Evolutionary conservation across 2,329 filamentous ascomycete genomes (phyloP).

Genomic region (Aureobasidium sp.): DNA sequence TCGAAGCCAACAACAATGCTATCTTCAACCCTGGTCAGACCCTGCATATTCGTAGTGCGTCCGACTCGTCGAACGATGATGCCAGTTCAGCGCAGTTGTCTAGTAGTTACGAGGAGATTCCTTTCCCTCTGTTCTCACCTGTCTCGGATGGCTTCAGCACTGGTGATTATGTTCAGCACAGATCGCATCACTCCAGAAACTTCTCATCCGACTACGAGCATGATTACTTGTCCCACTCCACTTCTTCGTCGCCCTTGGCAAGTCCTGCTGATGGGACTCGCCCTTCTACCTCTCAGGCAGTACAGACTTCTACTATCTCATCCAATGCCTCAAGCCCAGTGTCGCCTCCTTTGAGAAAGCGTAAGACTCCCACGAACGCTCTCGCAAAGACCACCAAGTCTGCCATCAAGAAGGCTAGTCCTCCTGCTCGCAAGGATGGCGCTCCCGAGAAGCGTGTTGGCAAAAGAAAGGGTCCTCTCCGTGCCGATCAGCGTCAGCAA

Average conservation of each 20-base stretch:
- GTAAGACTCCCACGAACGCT: constrained; percentile 45
- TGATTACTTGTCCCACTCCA: constrained; percentile 28
- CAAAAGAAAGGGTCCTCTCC: constrained; percentile 77
- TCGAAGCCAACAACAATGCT: constrained; percentile 47
- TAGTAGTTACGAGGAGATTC: constrained; percentile 74
- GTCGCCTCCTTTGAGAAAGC: constrained; percentile 60
- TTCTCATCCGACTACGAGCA: constrained; percentile 22
- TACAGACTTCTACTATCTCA: constrained; percentile 51
- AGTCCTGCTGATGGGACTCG: constrained; percentile 26
- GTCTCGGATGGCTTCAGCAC: constrained; percentile 63
- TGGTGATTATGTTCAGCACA: constrained; percentile 45
- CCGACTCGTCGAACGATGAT: constrained; percentile 66
- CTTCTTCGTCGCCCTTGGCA: constrained; percentile 20
- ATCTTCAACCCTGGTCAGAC: constrained; percentile 93
- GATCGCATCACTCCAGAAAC: constrained; percentile 22
- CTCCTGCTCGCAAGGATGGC: constrained; percentile 71
- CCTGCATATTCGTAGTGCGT: constrained; percentile 77
- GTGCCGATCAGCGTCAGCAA: constrained; percentile 91
- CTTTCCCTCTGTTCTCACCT: constrained; percentile 73
- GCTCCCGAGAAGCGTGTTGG: constrained; percentile 83
- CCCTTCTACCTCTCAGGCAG: constrained; percentile 26
- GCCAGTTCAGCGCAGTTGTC: constrained; percentile 55
- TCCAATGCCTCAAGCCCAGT: constrained; percentile 47
- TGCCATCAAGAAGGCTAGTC: constrained; percentile 64
- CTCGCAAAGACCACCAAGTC: constrained; percentile 67